A percentile compares a stretch with the other conserved stretches of the same genome.
These are phyloP conservation scores for Lactifluus pinguis DNA, from an alignment of 768 basidiomycete species.

Conservation along the genomic window DNA sequence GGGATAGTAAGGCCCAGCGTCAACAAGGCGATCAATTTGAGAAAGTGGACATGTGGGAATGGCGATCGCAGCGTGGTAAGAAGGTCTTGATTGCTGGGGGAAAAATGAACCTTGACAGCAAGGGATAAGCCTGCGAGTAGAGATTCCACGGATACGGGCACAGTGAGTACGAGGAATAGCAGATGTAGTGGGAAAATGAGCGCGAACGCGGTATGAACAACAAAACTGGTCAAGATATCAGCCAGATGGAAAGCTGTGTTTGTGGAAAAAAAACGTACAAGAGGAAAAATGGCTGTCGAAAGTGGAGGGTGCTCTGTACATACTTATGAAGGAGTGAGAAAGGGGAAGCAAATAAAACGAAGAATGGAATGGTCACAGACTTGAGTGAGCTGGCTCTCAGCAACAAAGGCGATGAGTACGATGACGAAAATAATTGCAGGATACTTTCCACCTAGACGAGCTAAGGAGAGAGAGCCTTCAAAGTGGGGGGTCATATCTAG, in stretches of 20 bases:
- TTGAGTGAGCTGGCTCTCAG: conserved; percentile 70
- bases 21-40: conserved; percentile 26
- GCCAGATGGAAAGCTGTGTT: not conserved
- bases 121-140: conserved; percentile 44
- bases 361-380: conserved; percentile 30
- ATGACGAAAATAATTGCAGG: conserved; percentile 49
- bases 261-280: conserved; percentile 43
- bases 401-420: conserved; percentile 62
- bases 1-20: conserved; percentile 56
- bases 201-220: conserved; percentile 76
- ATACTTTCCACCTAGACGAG: conserved; percentile 32
- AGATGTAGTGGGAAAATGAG: conserved; percentile 81
- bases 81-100: conserved; percentile 3
- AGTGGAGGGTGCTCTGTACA: conserved; percentile 67
- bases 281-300: conserved; percentile 81
- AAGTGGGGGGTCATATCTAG: not conserved
- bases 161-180: conserved; percentile 46
- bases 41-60: conserved; percentile 31
- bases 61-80: not conserved
- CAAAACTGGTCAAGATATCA: conserved; percentile 46
- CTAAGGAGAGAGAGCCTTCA: not conserved
- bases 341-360: not conserved
- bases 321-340: conserved; percentile 38
- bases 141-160: conserved; percentile 38
- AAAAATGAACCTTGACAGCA: conserved; percentile 34